phyloP scores from a whole-genome alignment of 495 filamentous ascomycete species.

The Podospora pseudopauciseta region DNA sequence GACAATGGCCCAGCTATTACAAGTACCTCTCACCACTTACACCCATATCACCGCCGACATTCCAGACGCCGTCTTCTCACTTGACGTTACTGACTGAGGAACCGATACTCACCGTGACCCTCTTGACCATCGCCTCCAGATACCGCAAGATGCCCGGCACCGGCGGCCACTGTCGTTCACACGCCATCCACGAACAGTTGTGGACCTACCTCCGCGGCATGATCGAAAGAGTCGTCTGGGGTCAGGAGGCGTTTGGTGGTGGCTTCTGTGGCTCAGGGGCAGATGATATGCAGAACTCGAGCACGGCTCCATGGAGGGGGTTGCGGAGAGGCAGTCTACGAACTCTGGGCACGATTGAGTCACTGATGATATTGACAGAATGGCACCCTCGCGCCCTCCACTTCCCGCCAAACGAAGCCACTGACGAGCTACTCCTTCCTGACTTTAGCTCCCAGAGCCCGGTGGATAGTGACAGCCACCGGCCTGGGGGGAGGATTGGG shows the following conservation, averaged over 20 bases:
- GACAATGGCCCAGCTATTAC: slow-evolving; percentile 63
- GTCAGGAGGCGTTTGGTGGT: slow-evolving; percentile 88
- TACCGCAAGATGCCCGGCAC: slow-evolving; percentile 76
- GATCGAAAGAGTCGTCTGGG: slow-evolving; percentile 92
- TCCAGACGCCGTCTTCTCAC: slow-evolving; percentile 69
- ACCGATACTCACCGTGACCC: slow-evolving; percentile 83
- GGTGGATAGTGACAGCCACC: slow-evolving; percentile 44
- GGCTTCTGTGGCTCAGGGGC: slow-evolving; percentile 77
- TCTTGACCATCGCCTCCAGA: slow-evolving; percentile 85
- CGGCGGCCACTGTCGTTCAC: slow-evolving; percentile 76
- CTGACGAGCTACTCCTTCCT: slow-evolving; percentile 57
- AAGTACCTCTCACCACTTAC: slow-evolving; percentile 84
- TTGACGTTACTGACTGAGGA: slow-evolving; percentile 78
- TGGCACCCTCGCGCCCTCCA: slow-evolving; percentile 96
- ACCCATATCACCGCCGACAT: slow-evolving; percentile 83
- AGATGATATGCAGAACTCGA: slow-evolving; percentile 59
- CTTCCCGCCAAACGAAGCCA: slow-evolving; percentile 82
- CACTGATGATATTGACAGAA: slow-evolving; percentile 86
- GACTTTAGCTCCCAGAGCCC: slow-evolving; percentile 44
- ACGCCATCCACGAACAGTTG: slow-evolving; percentile 91
- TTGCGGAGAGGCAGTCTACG: slow-evolving; percentile 72
- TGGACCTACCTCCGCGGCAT: slow-evolving; percentile 92
- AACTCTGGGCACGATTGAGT: slow-evolving; percentile 90
- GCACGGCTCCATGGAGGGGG: slow-evolving; percentile 56
- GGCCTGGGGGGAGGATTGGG: slow-evolving; percentile 49